Evolutionary conservation across 2,329 filamentous ascomycete species (phyloP).

Genomic region (Rhexocercosporidium sp.): DNA sequence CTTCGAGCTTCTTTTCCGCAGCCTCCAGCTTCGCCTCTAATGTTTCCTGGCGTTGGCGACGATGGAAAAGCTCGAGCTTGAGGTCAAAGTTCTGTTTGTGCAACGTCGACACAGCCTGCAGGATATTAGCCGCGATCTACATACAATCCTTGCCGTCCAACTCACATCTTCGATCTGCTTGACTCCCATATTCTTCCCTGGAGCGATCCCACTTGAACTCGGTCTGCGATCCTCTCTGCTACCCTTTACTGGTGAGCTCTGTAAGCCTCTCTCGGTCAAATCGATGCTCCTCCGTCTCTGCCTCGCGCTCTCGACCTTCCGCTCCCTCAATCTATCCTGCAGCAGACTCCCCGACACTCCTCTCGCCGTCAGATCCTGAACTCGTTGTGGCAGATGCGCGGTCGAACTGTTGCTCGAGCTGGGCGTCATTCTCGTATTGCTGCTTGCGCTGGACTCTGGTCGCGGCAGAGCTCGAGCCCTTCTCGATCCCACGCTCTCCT

Average conservation of each 20-base stretch:
- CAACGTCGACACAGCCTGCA: slow-evolving; percentile 66
- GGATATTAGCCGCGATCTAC: slow-evolving; percentile 18
- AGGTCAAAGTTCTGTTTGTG: slow-evolving; percentile 81
- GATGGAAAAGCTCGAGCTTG: slow-evolving; percentile 74
- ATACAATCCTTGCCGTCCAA: slow-evolving; percentile 1
- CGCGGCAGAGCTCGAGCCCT: slow-evolving; percentile 18
- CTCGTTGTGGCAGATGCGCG: slow-evolving; percentile 22
- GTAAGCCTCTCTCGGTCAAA: slow-evolving; percentile 31
- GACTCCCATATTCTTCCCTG: slow-evolving; percentile 60
- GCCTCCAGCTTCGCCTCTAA: slow-evolving; percentile 63
- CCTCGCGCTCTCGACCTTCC: slow-evolving; percentile 40
- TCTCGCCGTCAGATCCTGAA: slow-evolving; percentile 1
- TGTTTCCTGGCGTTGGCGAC: slow-evolving; percentile 65
- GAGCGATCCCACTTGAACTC: slow-evolving; percentile 35
- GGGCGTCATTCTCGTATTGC: slow-evolving; percentile 37
- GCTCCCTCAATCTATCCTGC: slow-evolving; percentile 43
- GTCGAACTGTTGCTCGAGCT: slow-evolving; percentile 28
- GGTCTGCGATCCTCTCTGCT: slow-evolving; percentile 35
- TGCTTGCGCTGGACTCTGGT: slow-evolving; percentile 34
- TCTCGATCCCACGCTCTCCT: slow-evolving; percentile 26
- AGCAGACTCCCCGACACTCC: slow-evolving; percentile 35
- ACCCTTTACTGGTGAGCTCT: slow-evolving; percentile 40
- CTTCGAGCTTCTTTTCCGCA: slow-evolving; percentile 50
- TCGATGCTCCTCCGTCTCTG: slow-evolving; percentile 35
- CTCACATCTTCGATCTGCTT: slow-evolving; percentile 72